Percentiles rank a stretch among this genome's conserved stretches.
Evolutionary conservation across 768 basidiomycete genomes (phyloP).

Genomic region (Coprinellus aureogranulatus): DNA sequence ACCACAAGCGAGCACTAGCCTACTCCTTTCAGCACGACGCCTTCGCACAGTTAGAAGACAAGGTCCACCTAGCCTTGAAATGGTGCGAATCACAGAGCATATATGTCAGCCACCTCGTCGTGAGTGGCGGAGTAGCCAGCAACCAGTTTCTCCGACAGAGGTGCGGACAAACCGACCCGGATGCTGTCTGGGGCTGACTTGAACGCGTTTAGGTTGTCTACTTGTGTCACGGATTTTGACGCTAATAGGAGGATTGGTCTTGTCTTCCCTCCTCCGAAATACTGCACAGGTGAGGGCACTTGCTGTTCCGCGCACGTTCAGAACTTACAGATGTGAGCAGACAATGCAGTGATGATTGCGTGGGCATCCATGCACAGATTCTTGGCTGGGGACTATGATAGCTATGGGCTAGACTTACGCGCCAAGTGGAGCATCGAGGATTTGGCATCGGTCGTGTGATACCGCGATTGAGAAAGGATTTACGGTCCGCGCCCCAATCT

Average conservation of each 20-base stretch:
- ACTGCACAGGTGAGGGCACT: constrained; percentile 74
- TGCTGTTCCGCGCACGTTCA: neutral
- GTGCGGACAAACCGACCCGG: too few species aligned
- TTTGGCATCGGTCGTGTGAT: neutral
- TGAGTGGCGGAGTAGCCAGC: constrained; percentile 92
- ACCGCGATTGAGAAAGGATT: too few species aligned
- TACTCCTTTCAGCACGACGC: constrained; percentile 72
- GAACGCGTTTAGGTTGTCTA: neutral
- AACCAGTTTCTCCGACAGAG: constrained; percentile 67
- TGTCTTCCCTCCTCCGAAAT: constrained; percentile 69
- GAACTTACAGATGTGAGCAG: constrained; percentile 35
- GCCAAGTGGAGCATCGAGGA: constrained; percentile 84
- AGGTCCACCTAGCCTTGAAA: constrained; percentile 55
- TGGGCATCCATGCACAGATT: constrained; percentile 89
- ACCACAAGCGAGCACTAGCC: constrained; percentile 51
- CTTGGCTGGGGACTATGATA: constrained; percentile 55
- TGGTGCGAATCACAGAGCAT: constrained; percentile 44
- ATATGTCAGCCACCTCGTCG: constrained; percentile 59
- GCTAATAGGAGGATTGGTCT: constrained; percentile 37
- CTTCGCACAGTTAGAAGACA: constrained; percentile 71
- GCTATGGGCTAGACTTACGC: constrained; percentile 57
- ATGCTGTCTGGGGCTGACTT: too few species aligned
- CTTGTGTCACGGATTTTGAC: constrained; percentile 23
- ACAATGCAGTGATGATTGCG: constrained; percentile 96
- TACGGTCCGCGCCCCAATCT: too few species aligned